These are phyloP conservation scores for Scheffersomyces spartinae DNA, from an alignment of 805 yeast genomes.

Conservation along the genomic window DNA sequence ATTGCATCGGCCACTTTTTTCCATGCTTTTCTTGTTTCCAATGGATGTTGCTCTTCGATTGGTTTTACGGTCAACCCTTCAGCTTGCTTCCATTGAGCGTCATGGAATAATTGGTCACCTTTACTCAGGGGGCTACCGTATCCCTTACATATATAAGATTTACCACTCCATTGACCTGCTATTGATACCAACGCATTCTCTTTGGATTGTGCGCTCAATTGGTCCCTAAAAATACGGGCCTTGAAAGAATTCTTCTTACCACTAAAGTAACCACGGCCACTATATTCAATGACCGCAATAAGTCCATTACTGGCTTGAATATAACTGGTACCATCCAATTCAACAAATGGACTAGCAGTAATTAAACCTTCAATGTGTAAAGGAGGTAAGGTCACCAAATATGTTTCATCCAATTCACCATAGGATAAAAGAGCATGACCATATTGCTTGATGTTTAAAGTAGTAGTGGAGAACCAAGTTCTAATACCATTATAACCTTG, in stretches of 20 bases:
- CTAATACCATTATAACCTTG: constrained; percentile 88
- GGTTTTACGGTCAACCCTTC: constrained; percentile 67
- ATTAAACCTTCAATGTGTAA: constrained; percentile 90
- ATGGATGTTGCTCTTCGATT: constrained; percentile 61
- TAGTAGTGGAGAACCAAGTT: constrained; percentile 68
- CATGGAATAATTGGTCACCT: constrained; percentile 49
- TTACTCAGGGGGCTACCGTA: constrained; percentile 30
- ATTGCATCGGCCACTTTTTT: constrained; percentile 79
- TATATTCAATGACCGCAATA: constrained; percentile 59
- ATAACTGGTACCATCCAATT: constrained; percentile 78
- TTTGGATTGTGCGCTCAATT: constrained; percentile 31
- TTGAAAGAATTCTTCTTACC: constrained; percentile 92
- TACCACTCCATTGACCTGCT: constrained; percentile 87
- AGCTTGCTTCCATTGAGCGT: constrained; percentile 39
- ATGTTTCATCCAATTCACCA: constrained; percentile 52
- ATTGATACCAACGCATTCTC: constrained; percentile 68
- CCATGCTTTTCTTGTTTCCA: constrained; percentile 92
- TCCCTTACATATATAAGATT: constrained; percentile 54
- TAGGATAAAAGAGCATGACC: constrained; percentile 79
- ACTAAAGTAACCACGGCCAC: constrained; percentile 89
- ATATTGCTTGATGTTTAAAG: constrained; percentile 75
- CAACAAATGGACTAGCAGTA: constrained; percentile 88
- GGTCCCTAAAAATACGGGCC: constrained; percentile 60
- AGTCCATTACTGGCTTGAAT: constrained; percentile 79
- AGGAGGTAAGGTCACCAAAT: constrained; percentile 82